Evolutionary conservation across 1,284 basidiomycete genomes (phyloP), one percentile per base, ranked within the genome.

Genomic region (Rhodotorula sp.): DNA sequence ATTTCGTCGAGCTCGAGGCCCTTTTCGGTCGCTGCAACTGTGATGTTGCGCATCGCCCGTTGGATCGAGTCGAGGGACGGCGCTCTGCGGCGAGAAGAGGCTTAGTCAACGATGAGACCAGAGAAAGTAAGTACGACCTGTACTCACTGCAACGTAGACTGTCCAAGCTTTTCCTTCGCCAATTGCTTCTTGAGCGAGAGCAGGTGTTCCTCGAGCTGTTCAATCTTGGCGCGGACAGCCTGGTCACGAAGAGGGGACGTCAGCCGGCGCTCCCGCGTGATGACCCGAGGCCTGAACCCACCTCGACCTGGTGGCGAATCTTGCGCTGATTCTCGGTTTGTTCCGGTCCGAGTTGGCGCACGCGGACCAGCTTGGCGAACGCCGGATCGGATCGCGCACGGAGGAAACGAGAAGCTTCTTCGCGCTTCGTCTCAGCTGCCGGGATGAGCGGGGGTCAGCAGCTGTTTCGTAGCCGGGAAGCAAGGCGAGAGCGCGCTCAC

Each of bases 61-160:
- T 90, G 88, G 76, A 95, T 86, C 0, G 90, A 89, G 77, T 93
- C 92, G 59, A 95, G 80, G 17, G 90, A 88, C 0, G 93, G 92
- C 12, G 90, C 86, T 74, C 90, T 92, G 77, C 67, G 42, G 66
- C 22, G 54, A 26, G 37, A 58, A 24, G 24, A 24, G 2, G 1
- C 0, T 10, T 14, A 4, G 53, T 55, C 44, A 62, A 51, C 51
- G 37, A 3, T 1, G 22, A 2, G 4, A 17, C 37, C 17, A 5
- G 4, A 5, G 10, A 20, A 33, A 18, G 17, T n/a, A 0, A 22
- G 24, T 1, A n/a, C 4, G n/a, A n/a, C n/a, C n/a, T n/a, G n/a
- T 17, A 81, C 85, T 54, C 76, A 88, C 90, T 85, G 86, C 71
- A 92, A 80, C 3, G 83, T 80, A 12, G 87, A 84, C 75, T 85